Base-by-base conservation (phyloP, 2,329 filamentous ascomycete genomes). In the Stachybotrys echinatus region DNA sequence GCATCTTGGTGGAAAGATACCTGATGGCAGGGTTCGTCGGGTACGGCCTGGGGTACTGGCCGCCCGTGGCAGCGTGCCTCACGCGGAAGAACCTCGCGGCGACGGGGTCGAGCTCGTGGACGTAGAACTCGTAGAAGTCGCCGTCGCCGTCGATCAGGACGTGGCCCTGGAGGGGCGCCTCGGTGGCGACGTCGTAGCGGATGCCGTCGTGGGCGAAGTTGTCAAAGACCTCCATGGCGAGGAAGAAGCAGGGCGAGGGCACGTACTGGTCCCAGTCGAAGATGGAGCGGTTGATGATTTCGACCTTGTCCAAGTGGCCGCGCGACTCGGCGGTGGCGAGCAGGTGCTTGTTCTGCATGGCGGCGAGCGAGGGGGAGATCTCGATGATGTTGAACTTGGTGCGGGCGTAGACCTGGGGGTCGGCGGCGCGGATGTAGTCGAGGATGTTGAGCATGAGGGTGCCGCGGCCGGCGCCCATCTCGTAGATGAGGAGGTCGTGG, bases 361-460 rank as follows among this genome's bases (percentile, higher is more conserved):
- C 76, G 18, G 92, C 94, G 22, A 99, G 81, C 31, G 85, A 81
- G 4, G 85, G 77, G 10, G 90, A 95, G 63, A 99, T 97, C 72
- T 99, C 94, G 59, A 99, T 96, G 66, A 99, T 89, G 67, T 88
- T 89, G 78, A 87, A 99, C 63, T 90, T 88, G 5, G 94, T 99
- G 51, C 94, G 85, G 60, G 88, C 87, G 70, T 99, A 99, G 27
- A 99, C 92, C 56, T 92, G 88, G 0, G 92, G 90, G 61, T 97
- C 89, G 42, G 85, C 79, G 56, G 89, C 86, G 54, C 92, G 88
- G 66, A 99, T 95, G 69, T 95, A 96, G 75, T 99, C 92, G 54
- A 99, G 80, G 51, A 99, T 92, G 69, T 99, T 99, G 65, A 94
- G 79, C 94, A 99, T 99, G 65, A 99, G 81, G 0, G 95, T 99